Base-by-base conservation (phyloP, 2,329 filamentous ascomycete genomes). In the Aciculosporium take region DNA sequence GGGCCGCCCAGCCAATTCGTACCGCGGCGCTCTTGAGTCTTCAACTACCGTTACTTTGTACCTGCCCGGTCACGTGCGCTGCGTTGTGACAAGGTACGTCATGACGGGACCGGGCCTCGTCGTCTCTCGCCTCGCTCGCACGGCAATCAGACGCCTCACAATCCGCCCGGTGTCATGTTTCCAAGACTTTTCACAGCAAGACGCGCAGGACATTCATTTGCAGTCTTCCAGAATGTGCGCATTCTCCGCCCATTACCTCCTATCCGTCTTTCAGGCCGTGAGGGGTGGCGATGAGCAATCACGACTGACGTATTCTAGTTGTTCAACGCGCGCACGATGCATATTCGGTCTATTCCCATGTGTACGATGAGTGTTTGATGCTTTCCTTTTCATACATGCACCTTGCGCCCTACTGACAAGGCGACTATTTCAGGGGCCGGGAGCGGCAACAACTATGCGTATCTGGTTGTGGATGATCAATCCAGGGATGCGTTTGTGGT, bases 321-420 rank as follows among this genome's bases (percentile, higher is more conserved):
- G 21, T 25, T 30, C 46, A 40, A 34, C 45, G 51, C 46, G 24
- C 49, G 56, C 52, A 46, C 50, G 50, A 91, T 91, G 84, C 83
- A 89, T 74, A 81, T 89, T 65, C 75, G 84, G 63, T 83, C 82
- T 51, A 89, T 91, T 63, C 83, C 84, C 43, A 89, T 91, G 83
- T 89, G 84, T 87, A 74, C 56, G 78, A 10, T 25, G n/a, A n/a
- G n/a, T 25, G 7, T 25, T 25, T 25, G 7, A 7, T 10, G 7
- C 10, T 29, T n/a, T 28, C 13, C 13, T 28, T 28, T 13, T 13
- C 5, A n/a, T 12, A 29, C 12, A n/a, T 12, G 7, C 12, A 12
- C 5, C 12, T n/a, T 29, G 1, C 3, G 3, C n/a, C 12, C 27
- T 13, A 2, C 5, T n/a, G 12, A 29, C 12, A 13, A 1, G n/a